A percentile compares a stretch with the other conserved stretches of the same genome.
Conservation (phyloP, 208 protist species). For the Herpetomonas samuelpessoai region DNA sequence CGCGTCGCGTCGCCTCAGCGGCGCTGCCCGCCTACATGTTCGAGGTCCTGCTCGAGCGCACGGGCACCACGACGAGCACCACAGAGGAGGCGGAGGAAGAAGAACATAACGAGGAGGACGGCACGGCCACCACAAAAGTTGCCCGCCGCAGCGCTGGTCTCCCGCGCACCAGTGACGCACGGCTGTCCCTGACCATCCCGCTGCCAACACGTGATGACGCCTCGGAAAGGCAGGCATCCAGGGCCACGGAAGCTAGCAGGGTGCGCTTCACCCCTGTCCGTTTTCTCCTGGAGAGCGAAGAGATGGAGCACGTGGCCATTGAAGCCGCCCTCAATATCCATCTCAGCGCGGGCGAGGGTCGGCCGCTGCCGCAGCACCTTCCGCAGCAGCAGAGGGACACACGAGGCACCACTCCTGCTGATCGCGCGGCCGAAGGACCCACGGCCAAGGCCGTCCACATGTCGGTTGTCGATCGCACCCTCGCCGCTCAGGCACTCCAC, state of each 20-base stretch:
- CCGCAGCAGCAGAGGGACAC: neutral
- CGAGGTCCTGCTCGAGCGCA: neutral
- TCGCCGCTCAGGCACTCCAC: constrained; percentile 6
- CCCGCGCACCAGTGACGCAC: neutral
- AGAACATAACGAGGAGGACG: neutral
- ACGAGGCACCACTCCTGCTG: neutral
- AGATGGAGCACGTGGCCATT: constrained; percentile 24
- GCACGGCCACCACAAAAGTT: too few species aligned
- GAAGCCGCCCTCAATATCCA: constrained; percentile 22
- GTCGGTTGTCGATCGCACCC: too few species aligned
- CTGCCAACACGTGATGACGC: too few species aligned
- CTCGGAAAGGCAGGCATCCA: neutral
- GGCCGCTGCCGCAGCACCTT: too few species aligned
- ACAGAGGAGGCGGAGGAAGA: too few species aligned
- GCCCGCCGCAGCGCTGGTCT: neutral
- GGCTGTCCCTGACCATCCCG: constrained; percentile 2
- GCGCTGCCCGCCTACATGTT: neutral
- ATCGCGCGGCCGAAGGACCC: too few species aligned
- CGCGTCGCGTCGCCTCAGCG: constrained; percentile 3
- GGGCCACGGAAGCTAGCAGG: neutral
- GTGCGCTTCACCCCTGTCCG: constrained; percentile 9
- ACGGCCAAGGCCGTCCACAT: neutral
- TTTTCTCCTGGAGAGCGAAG: constrained; percentile 22
- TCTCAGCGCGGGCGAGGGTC: neutral
- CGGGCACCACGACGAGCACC: neutral